These are phyloP conservation scores for Zopfia rhizophila DNA, from an alignment of 2,329 filamentous ascomycete species.

Conservation along the genomic window DNA sequence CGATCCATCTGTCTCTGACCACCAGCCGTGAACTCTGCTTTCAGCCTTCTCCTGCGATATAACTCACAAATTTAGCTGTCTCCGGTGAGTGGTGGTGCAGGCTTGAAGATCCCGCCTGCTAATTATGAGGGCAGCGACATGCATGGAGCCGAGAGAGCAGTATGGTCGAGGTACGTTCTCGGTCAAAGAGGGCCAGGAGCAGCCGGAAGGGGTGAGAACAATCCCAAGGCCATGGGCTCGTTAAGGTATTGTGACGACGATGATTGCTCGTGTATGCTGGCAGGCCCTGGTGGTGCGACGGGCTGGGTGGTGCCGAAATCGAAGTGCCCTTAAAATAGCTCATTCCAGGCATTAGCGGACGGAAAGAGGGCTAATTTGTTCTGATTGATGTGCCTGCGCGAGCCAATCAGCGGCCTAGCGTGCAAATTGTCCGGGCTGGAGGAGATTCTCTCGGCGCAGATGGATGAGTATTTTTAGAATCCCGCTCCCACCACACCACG, in stretches of 20 bases:
- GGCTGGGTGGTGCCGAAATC: slow-evolving; percentile 1
- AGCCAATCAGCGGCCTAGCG: slow-evolving; percentile 11
- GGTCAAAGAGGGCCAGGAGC: too few species aligned
- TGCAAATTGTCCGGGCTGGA: not conserved
- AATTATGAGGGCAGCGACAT: too few species aligned
- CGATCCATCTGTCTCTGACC: too few species aligned
- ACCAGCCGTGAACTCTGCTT: too few species aligned
- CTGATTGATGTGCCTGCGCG: not conserved
- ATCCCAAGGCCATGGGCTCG: slow-evolving; percentile 7
- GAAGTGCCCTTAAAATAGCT: slow-evolving; percentile 28
- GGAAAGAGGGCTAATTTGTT: slow-evolving; percentile 14
- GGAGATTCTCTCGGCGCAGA: too few species aligned
- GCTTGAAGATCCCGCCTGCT: too few species aligned
- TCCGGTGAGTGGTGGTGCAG: too few species aligned
- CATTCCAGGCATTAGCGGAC: not conserved
- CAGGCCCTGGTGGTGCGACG: slow-evolving; percentile 1
- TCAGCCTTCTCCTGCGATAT: too few species aligned
- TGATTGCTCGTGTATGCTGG: slow-evolving; percentile 10
- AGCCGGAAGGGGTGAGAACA: too few species aligned
- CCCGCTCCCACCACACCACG: slow-evolving; percentile 3
- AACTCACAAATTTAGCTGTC: too few species aligned
- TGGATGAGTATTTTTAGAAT: slow-evolving; percentile 22
- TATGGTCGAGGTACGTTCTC: too few species aligned
- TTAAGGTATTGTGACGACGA: slow-evolving; percentile 2
- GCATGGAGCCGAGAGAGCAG: too few species aligned